These are phyloP conservation scores for Theileria orientalis DNA, from an alignment of 169 alveolate genomes.

Conservation along the genomic window DNA sequence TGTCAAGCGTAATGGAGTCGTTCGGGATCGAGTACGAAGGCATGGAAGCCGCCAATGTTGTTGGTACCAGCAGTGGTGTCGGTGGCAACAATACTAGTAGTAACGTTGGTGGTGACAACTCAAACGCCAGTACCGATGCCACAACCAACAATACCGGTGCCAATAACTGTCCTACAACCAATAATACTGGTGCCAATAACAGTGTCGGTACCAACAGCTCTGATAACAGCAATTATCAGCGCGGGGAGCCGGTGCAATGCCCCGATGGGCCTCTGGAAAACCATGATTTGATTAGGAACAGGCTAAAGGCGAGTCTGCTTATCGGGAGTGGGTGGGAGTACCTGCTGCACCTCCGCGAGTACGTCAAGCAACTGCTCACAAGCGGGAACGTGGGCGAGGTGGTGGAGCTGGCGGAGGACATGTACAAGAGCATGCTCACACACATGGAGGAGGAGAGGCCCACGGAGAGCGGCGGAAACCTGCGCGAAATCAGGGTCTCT, in stretches of 20 bases:
- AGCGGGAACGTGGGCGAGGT: neutral
- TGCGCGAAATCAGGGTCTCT: neutral
- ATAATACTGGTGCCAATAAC: too few relatives aligned
- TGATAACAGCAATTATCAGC: too few relatives aligned
- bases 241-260: too few relatives aligned
- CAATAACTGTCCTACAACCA: too few relatives aligned
- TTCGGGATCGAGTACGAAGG: neutral
- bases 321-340: constrained; percentile 53
- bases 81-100: too few relatives aligned
- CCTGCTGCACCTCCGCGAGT: constrained; percentile 27
- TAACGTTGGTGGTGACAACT: too few relatives aligned
- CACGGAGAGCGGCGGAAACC: neutral
- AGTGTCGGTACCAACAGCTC: too few relatives aligned
- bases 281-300: neutral
- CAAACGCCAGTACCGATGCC: too few relatives aligned
- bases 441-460: neutral
- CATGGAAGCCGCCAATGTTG: too few relatives aligned
- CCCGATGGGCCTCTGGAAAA: too few relatives aligned
- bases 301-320: neutral
- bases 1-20: neutral
- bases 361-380: neutral
- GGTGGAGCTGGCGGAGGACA: neutral
- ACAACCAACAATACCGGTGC: too few relatives aligned
- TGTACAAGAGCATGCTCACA: constrained; percentile 26
- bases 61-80: too few relatives aligned